These are phyloP conservation scores for Salix purpurea DNA, from an alignment of 345 rosid species.

Conservation along the genomic window DNA sequence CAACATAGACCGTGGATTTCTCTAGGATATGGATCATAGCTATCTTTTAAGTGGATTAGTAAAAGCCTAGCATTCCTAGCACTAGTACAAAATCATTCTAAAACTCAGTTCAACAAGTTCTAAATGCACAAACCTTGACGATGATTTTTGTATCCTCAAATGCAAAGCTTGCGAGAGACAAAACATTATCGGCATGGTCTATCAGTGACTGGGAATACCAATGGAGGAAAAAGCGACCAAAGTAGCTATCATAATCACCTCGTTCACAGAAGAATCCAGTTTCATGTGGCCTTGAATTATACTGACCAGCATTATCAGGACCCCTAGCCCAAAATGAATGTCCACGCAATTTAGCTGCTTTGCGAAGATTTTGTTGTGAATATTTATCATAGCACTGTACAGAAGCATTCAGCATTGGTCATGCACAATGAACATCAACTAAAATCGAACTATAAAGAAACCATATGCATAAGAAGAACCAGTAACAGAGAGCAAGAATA, in stretches of 20 bases:
- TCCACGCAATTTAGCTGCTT: conserved; percentile 74
- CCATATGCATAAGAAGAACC: neutral
- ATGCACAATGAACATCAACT: neutral
- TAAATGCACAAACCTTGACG: conserved; percentile 53
- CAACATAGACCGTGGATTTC: too few species aligned
- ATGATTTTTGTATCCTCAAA: conserved; percentile 71
- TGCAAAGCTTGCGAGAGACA: conserved; percentile 76
- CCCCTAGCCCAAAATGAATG: conserved; percentile 83
- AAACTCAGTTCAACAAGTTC: too few species aligned
- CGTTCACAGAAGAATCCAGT: conserved; percentile 85
- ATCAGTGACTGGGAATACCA: conserved; percentile 79
- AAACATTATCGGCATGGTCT: conserved; percentile 72
- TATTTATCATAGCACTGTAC: conserved; percentile 88
- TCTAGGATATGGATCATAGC: too few species aligned
- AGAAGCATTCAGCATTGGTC: conserved; percentile 9
- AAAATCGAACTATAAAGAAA: neutral
- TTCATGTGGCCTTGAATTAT: conserved; percentile 86
- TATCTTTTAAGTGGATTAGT: too few species aligned
- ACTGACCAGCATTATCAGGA: conserved; percentile 87
- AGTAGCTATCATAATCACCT: conserved; percentile 93
- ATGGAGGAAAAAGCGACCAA: conserved; percentile 83
- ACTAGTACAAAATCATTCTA: too few species aligned
- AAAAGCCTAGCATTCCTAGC: too few species aligned
- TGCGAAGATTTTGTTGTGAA: conserved; percentile 59
- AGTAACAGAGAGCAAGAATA: too few species aligned